phyloP scores from a whole-genome alignment of 2,329 filamentous ascomycete genomes.

The Emmonsiellopsis sp. region DNA sequence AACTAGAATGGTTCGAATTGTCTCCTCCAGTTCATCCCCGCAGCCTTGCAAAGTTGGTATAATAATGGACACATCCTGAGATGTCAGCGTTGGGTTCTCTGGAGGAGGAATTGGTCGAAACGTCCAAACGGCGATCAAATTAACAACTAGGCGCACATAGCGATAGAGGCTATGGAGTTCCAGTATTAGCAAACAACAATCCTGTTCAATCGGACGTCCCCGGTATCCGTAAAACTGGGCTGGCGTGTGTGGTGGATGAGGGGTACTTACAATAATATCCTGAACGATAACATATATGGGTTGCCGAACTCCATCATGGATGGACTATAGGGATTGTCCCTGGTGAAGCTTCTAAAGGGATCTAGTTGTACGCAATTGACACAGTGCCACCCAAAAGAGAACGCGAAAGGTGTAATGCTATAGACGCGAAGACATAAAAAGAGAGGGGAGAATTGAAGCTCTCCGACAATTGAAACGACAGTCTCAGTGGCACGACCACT shows the following conservation, averaged over 20 bases:
- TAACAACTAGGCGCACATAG: constrained; percentile 76
- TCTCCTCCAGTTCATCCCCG: constrained; percentile 73
- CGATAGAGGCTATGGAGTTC: constrained; percentile 63
- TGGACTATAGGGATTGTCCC: neutral
- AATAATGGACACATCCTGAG: constrained; percentile 83
- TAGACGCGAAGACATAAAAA: constrained; percentile 2
- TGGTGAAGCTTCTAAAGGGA: neutral
- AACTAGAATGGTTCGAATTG: constrained; percentile 52
- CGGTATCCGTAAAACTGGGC: neutral
- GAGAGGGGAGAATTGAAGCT: neutral
- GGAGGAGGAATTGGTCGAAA: constrained; percentile 81
- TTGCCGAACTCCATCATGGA: constrained; percentile 11
- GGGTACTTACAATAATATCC: constrained; percentile 12
- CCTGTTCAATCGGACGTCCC: neutral
- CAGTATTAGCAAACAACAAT: neutral
- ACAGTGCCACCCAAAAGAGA: constrained; percentile 4
- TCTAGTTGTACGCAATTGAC: constrained; percentile 5
- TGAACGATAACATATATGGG: constrained; percentile 11
- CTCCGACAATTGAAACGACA: constrained; percentile 6
- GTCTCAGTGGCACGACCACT: constrained; percentile 7
- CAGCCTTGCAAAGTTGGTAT: constrained; percentile 86
- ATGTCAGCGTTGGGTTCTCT: constrained; percentile 67
- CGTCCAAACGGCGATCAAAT: constrained; percentile 74
- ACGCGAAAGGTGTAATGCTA: neutral
- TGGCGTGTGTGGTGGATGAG: neutral